Evolutionary conservation across 1,284 basidiomycete species (phyloP).

Genomic region (Amylostereum areolatum): DNA sequence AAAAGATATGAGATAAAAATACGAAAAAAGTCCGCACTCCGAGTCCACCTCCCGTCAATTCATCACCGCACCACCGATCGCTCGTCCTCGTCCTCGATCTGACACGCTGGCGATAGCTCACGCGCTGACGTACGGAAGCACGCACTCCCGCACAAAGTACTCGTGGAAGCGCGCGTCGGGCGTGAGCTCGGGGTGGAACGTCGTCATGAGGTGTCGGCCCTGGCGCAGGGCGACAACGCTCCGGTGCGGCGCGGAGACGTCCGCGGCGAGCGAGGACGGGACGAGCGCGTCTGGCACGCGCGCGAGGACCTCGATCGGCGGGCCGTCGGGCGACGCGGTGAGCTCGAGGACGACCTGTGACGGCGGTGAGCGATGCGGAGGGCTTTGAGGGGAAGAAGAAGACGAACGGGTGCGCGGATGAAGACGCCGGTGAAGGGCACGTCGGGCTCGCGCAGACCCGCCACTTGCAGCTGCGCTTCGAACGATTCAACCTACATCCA

Average conservation of each 20-base stretch:
- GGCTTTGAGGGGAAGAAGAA: constrained; percentile 11
- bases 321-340: constrained; percentile 34
- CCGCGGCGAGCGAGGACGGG: constrained; percentile 34
- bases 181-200: constrained; percentile 94
- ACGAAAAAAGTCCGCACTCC: too few species aligned
- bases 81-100: too few species aligned
- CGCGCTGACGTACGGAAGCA: constrained; percentile 29
- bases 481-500: constrained; percentile 77
- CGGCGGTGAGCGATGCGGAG: constrained; percentile 9
- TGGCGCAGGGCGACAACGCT: constrained; percentile 85
- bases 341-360: constrained; percentile 57
- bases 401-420: constrained; percentile 86
- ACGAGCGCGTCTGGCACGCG: constrained; percentile 60
- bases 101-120: too few species aligned
- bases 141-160: constrained; percentile 71
- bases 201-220: constrained; percentile 81
- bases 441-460: constrained; percentile 54
- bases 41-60: too few species aligned
- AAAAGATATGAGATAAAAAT: too few species aligned
- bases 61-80: too few species aligned
- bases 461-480: constrained; percentile 70
- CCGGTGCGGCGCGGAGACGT: constrained; percentile 31
- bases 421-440: constrained; percentile 84
- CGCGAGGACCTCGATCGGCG: constrained; percentile 65
- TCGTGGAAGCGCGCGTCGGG: constrained; percentile 86